Conservation (phyloP, 176 grass and related monocot species). For the Guadua angustifolia region DNA sequence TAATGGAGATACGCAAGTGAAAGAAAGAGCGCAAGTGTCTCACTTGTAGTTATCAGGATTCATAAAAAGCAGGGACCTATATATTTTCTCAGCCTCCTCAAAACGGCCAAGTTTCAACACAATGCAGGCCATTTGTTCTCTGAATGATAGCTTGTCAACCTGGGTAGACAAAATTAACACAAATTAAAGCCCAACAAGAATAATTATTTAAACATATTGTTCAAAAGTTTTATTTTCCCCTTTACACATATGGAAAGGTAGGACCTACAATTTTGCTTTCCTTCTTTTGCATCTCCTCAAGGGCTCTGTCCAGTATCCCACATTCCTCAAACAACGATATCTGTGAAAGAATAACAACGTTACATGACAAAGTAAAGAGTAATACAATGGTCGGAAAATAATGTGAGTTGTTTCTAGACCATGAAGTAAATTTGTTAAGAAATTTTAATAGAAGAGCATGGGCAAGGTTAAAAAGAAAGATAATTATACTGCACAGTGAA, state of each 20-base stretch:
- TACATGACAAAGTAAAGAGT: conserved; percentile 27
- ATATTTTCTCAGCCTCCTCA: conserved; percentile 82
- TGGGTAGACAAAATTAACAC: conserved; percentile 50
- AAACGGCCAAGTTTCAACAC: conserved; percentile 74
- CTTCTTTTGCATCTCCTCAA: conserved; percentile 90
- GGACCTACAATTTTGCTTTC: conserved; percentile 84
- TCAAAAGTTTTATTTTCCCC: background rate
- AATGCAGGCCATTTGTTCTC: conserved; percentile 93
- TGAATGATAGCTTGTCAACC: conserved; percentile 92
- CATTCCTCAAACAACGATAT: conserved; percentile 94
- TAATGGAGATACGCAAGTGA: background rate
- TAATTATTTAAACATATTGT: background rate
- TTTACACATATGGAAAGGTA: conserved; percentile 24
- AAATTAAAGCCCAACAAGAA: conserved; percentile 23
- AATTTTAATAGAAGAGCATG: conserved; percentile 1
- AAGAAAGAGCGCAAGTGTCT: conserved; percentile 11
- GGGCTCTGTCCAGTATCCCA: conserved; percentile 75
- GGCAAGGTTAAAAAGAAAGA: background rate
- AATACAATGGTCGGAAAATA: conserved; percentile 23
- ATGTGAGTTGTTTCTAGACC: background rate
- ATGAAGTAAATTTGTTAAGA: background rate
- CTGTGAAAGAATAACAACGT: conserved; percentile 52
- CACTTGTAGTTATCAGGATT: conserved; percentile 99
- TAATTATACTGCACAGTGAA: background rate
- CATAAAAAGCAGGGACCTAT: conserved; percentile 89